Evolutionary conservation across 495 filamentous ascomycete species (phyloP).

Genomic region (Aspergillus incahuasiensis): DNA sequence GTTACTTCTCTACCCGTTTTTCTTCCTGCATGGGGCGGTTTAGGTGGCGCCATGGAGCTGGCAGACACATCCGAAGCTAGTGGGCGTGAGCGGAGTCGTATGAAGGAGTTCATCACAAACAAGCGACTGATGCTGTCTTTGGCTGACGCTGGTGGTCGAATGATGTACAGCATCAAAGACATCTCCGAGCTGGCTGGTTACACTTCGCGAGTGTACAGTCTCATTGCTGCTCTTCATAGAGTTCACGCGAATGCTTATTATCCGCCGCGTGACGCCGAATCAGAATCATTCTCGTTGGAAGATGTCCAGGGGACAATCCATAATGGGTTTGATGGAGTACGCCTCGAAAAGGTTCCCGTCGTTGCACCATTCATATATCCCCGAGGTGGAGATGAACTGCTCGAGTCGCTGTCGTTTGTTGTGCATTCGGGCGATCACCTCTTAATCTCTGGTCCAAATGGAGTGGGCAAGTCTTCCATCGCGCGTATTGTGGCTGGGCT

Average conservation of each 20-base stretch:
- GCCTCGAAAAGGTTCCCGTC: conserved; percentile 89
- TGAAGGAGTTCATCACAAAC: conserved; percentile 99
- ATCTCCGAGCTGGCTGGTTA: conserved; percentile 94
- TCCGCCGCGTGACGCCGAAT: conserved; percentile 56
- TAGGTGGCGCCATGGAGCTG: conserved; percentile 66
- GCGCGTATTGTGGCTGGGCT: conserved; percentile 85
- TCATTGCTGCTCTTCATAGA: conserved; percentile 90
- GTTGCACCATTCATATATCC: conserved; percentile 78
- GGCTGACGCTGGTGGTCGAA: conserved; percentile 90
- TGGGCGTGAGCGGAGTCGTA: conserved; percentile 72
- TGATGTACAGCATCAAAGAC: conserved; percentile 99
- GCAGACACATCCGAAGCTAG: conserved; percentile 35
- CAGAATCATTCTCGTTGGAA: conserved; percentile 80
- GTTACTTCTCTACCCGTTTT: conserved; percentile 90
- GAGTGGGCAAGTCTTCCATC: conserved; percentile 89
- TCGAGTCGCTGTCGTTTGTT: conserved; percentile 81
- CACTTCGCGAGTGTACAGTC: conserved; percentile 90
- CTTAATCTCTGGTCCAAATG: conserved; percentile 91
- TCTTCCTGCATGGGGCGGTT: conserved; percentile 88
- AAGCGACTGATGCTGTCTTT: conserved; percentile 97
- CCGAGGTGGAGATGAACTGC: conserved; percentile 82
- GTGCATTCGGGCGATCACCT: conserved; percentile 88
- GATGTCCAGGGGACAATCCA: conserved; percentile 92
- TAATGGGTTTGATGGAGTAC: conserved; percentile 89
- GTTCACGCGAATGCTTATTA: conserved; percentile 89